Base-by-base conservation (phyloP, 768 basidiomycete genomes). In the Tricholoma saponaceum region DNA sequence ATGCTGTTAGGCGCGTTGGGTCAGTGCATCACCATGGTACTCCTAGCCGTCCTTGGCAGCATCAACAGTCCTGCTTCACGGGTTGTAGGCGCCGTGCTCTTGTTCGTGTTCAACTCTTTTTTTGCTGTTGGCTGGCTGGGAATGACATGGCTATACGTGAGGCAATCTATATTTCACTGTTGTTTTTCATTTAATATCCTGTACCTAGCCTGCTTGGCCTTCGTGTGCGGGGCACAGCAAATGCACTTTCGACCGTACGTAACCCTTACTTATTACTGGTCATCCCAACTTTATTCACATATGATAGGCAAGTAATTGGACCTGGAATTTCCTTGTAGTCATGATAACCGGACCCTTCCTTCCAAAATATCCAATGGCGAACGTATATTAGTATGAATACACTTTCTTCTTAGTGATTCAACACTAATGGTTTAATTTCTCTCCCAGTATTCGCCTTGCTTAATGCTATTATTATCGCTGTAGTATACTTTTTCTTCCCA, bases 61-160 rank as follows among this genome's bases (percentile, higher is more conserved):
- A 70, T 82, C 52, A 73, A 77, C 52, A 81, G 75, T 30, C 67
- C 69, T 9, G 79, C 74, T 0, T 71, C 81, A 3, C 81, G 82
- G 54, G 71, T 83, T 44, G 73, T 78, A 14, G 82, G 83, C 25
- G 74, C 81, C 0, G 74, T 86, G 33, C 65, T 85, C 2, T 68
- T 88, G 1, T 87, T 89, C 66, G 78, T 85, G n/a, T 88, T 86
- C 76, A 86, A 87, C 68, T 82, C 82, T 14, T 83, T 84, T 72
- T 89, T 89, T 64, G 85, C 85, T 0, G 70, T 85, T 54, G 86
- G 86, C 0, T 89, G 85, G 85, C 67, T 87, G 41, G 84, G 85
- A 16, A 84, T 86, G 80, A 84, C 86, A 0, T 87, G 85, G 84
- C 72, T 88, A 58, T 86, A 85, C 62, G 83, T 83, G 59, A 65